These are phyloP conservation scores for Termitomyces heimii DNA, from an alignment of 768 basidiomycete species.

Conservation along the genomic window DNA sequence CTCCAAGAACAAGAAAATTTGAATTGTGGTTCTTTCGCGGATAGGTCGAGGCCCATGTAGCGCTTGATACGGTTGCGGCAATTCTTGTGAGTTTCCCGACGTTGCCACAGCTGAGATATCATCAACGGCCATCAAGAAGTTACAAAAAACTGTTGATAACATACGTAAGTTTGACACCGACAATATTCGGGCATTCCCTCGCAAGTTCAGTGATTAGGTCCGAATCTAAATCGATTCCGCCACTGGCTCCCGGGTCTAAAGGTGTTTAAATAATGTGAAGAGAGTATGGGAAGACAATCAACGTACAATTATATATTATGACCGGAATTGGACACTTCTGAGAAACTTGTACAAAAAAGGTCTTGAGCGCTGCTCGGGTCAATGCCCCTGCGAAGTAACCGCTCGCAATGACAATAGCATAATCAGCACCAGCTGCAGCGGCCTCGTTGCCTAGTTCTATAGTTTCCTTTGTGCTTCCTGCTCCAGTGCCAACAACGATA, in stretches of 20 bases:
- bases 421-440: constrained; percentile 82
- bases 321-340: constrained; percentile 82
- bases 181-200: constrained; percentile 65
- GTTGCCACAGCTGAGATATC: constrained; percentile 64
- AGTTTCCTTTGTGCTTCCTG: constrained; percentile 79
- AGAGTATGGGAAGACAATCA: not conserved
- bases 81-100: constrained; percentile 90
- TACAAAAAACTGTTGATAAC: constrained; percentile 19
- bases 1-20: constrained; percentile 82
- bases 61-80: constrained; percentile 55
- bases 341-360: constrained; percentile 72
- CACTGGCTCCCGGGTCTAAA: constrained; percentile 78
- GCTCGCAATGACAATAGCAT: constrained; percentile 77
- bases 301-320: constrained; percentile 83
- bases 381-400: constrained; percentile 85
- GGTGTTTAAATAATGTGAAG: constrained; percentile 3
- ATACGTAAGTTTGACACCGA: constrained; percentile 86
- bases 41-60: constrained; percentile 47
- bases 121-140: not conserved
- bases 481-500: constrained; percentile 79
- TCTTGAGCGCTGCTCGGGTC: constrained; percentile 65
- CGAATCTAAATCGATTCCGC: constrained; percentile 89
- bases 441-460: constrained; percentile 71
- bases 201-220: constrained; percentile 83
- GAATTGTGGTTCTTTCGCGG: constrained; percentile 64